Base-by-base conservation (phyloP, 805 yeast genomes). In the Wickerhamomyces rabaulensis region DNA sequence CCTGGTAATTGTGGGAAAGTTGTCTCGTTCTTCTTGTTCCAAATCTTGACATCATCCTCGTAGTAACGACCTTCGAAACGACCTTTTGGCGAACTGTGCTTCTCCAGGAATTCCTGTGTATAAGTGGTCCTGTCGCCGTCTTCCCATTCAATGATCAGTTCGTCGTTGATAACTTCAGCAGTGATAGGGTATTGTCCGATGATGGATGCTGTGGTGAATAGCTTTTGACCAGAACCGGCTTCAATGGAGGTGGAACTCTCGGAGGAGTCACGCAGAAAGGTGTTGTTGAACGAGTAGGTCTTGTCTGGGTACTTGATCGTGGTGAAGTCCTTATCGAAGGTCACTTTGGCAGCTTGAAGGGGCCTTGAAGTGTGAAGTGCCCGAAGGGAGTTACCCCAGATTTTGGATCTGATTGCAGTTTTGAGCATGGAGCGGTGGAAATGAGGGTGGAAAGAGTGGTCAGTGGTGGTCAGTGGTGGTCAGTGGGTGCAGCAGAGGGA, bases 221-320 rank as follows among this genome's bases (percentile, higher is more conserved):
- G 57, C 58, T 83, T 85, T 57, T 85, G 91, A 17, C 74, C 73
- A 0, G 87, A 74, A 22, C 63, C 57, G 3, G 69, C 65, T 52
- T 86, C 87, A 6, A 82, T 69, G 0, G 86, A 78, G 10, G 55
- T 57, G 1, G 65, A 52, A 13, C 77, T 65, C 4, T 62, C 57
- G 41, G 88, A 81, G 0, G 88, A 72, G 56, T 86, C 95, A 56
- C 92, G 71, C 17, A 87, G 67, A 53, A 86, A 84, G 1, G 75
- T 63, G 43, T 75, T 78, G 53, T 68, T 74, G 60, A 52, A 56
- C 10, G 55, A 53, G 20, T 42, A 58, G 0, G 55, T 47, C 22
- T 45, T 49, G 6, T 53, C 45, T 3, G 36, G 22, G 29, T 49
- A 48, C 9, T 46, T 44, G 39, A 54, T 48, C 8, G 47, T 46